phyloP scores from a whole-genome alignment of 805 yeast genomes.

The Priceomyces melissophilus region DNA sequence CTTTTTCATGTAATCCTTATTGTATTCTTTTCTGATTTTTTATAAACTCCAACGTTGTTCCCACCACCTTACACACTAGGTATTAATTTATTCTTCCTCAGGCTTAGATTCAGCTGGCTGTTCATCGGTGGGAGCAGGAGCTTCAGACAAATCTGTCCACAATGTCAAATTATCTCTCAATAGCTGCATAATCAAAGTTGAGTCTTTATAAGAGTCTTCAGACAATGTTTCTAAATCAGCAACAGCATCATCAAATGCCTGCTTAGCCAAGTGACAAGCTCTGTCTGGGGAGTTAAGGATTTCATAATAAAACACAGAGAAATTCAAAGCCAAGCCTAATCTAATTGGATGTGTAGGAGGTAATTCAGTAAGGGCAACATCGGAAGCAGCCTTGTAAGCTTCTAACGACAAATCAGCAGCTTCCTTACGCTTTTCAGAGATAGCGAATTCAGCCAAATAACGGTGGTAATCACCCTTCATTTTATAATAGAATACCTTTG shows the following conservation, averaged over 20 bases:
- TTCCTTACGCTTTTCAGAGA: conserved; percentile 84
- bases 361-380: conserved; percentile 92
- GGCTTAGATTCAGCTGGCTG: conserved; percentile 19
- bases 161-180: conserved; percentile 96
- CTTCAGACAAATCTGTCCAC: conserved; percentile 96
- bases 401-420: conserved; percentile 91
- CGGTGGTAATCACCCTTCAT: conserved; percentile 99
- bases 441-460: conserved; percentile 95
- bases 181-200: conserved; percentile 98
- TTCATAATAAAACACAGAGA: conserved; percentile 97
- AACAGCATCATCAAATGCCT: conserved; percentile 98
- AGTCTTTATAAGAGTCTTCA: conserved; percentile 97
- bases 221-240: conserved; percentile 97
- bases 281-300: conserved; percentile 97
- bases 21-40: conserved; percentile 3
- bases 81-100: conserved; percentile 15
- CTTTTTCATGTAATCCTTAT: background rate
- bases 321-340: conserved; percentile 94
- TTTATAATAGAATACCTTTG: conserved; percentile 96
- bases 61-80: conserved; percentile 4
- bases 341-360: conserved; percentile 99
- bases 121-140: conserved; percentile 44
- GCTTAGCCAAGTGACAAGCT: conserved; percentile 98
- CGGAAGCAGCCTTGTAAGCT: conserved; percentile 93
- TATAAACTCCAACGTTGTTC: conserved; percentile 1